Base-by-base conservation (phyloP, 805 yeast species). In the Saccharomyces eubayanus region DNA sequence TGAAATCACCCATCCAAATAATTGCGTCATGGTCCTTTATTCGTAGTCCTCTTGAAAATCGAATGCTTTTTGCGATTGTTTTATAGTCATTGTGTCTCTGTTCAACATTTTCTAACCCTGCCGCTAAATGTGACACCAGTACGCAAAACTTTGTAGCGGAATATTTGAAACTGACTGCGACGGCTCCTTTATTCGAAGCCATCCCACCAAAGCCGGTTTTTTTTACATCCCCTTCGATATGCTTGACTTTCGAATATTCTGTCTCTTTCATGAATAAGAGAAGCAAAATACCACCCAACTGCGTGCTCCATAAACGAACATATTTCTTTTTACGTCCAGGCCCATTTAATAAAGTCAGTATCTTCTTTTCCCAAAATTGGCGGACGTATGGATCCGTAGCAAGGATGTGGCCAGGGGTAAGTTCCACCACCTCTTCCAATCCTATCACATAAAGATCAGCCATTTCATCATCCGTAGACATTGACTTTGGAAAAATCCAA, bases 171-270 rank as follows among this genome's bases (percentile, higher is more conserved):
- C 91, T 79, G 2, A 86, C 80, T 0, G 87, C 84, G 47, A 87
- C 81, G 1, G 88, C 96, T 3, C 96, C 96, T 67, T 89, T 84
- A 61, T 83, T 84, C 0, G 80, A 85, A 53, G 95, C 84, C 71
- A 90, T 83, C 5, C 99, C 99, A 31, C 96, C 96, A 50, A 92
- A 77, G 0, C 99, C 99, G 0, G 98, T 91, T 63, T 92, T 92
- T 61, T 89, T 91, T 41, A 83, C 79, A 36, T 85, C 79, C 1
- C 91, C 83, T 61, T 83, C 87, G 28, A 90, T 75, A 49, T 81
- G 78, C 46, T 80, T 76, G 31, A 90, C 77, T 49, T 77, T 73
- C 10, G 75, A 71, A 4, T 79, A 63, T 53, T 81, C 79, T 1
- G 74, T 67, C 46, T 80, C 80, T 55, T 80, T 81, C 5, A 84